Evolutionary conservation across 2,329 filamentous ascomycete species (phyloP).

Genomic region (Trematosphaeria pertusa): DNA sequence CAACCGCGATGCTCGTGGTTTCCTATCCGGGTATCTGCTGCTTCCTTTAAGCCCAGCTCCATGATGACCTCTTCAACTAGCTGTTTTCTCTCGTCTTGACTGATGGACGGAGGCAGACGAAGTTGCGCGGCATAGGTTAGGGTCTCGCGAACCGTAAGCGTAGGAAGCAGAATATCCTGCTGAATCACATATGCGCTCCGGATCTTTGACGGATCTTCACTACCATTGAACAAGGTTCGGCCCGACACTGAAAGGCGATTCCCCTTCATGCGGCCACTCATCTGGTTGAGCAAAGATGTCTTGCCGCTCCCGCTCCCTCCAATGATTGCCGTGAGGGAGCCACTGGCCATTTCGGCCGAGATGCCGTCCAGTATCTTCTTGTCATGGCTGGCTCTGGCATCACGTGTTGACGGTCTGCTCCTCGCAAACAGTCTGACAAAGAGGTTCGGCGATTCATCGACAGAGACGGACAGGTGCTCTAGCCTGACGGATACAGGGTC

Average conservation of each 20-base stretch:
- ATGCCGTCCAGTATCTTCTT: constrained; percentile 68
- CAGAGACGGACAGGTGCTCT: constrained; percentile 61
- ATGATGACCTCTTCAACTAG: constrained; percentile 80
- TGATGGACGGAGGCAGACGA: constrained; percentile 69
- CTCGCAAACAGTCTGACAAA: constrained; percentile 33
- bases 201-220: constrained; percentile 56
- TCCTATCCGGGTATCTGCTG: constrained; percentile 76
- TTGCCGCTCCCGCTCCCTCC: constrained; percentile 78
- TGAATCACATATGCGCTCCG: constrained; percentile 77
- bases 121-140: constrained; percentile 75
- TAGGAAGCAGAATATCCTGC: constrained; percentile 75
- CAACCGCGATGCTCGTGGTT: constrained; percentile 75
- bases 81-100: constrained; percentile 62
- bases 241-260: constrained; percentile 62
- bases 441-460: constrained; percentile 62
- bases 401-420: constrained; percentile 30
- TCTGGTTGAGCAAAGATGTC: constrained; percentile 64
- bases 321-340: constrained; percentile 76
- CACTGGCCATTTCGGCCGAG: constrained; percentile 67
- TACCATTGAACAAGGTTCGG: constrained; percentile 67
- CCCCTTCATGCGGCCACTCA: constrained; percentile 71
- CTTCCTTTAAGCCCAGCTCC: constrained; percentile 78
- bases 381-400: constrained; percentile 29
- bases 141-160: constrained; percentile 78
- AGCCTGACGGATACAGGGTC: constrained; percentile 62